Conservation (phyloP, 352 stramenopile species). For the Pythium sukuiense region DNA sequence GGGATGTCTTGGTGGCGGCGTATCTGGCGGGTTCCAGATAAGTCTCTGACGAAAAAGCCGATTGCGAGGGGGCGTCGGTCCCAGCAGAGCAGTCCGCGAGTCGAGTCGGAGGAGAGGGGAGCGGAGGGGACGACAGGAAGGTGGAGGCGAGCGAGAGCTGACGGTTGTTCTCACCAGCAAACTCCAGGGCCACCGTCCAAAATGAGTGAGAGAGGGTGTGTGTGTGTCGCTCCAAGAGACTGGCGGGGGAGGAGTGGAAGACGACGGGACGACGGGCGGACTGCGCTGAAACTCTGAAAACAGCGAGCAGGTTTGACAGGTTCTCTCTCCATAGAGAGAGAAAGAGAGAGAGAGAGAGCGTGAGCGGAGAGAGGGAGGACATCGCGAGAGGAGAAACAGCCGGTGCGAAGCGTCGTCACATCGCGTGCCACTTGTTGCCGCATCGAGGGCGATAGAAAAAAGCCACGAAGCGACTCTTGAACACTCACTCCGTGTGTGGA, state of each 20-base stretch:
- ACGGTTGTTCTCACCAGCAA: slow-evolving; percentile 9
- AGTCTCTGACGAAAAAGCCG: slow-evolving; percentile 24
- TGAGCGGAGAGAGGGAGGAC: slow-evolving; percentile 10
- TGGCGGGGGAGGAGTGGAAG: slow-evolving; percentile 18
- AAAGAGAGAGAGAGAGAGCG: slow-evolving; percentile 19
- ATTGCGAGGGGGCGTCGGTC: slow-evolving; percentile 16
- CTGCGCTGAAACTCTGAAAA: slow-evolving; percentile 31
- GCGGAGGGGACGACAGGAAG: not conserved
- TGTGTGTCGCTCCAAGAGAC: slow-evolving; percentile 20
- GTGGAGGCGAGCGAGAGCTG: slow-evolving; percentile 3
- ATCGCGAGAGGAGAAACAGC: slow-evolving; percentile 26
- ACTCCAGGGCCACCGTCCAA: slow-evolving; percentile 30
- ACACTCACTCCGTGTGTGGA: not conserved
- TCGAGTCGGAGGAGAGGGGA: slow-evolving; percentile 16
- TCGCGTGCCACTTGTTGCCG: slow-evolving; percentile 24
- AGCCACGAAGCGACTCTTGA: slow-evolving; percentile 11
- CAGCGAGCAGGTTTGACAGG: slow-evolving; percentile 3
- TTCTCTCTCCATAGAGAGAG: slow-evolving; percentile 13
- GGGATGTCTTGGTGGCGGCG: not conserved
- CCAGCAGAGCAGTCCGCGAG: slow-evolving; percentile 17
- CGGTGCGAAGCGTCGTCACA: slow-evolving; percentile 24
- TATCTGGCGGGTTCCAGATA: slow-evolving; percentile 27
- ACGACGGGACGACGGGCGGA: slow-evolving; percentile 28
- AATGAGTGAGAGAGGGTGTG: slow-evolving; percentile 14
- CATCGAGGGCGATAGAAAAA: slow-evolving; percentile 25